Percentiles rank a stretch among this genome's conserved stretches.
Evolutionary conservation across 768 basidiomycete genomes (phyloP).

Genomic region (Boletellus ananiceps): DNA sequence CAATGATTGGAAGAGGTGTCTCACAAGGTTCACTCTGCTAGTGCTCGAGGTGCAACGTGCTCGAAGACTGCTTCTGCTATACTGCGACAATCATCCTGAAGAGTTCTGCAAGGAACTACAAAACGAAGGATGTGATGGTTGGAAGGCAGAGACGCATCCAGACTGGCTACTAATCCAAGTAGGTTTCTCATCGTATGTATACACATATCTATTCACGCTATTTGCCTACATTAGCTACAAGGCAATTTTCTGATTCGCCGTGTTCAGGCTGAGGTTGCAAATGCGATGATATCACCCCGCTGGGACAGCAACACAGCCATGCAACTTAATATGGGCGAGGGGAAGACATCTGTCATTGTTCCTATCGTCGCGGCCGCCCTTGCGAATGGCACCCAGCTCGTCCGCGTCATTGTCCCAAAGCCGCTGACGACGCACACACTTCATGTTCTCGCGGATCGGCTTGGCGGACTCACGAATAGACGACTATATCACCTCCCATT

Average conservation of each 20-base stretch:
- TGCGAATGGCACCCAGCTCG: constrained; percentile 38
- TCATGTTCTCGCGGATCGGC: constrained; percentile 36
- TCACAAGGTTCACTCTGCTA: constrained; percentile 26
- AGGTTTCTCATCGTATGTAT: not conserved
- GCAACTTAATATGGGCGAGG: constrained; percentile 58
- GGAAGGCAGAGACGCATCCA: not conserved
- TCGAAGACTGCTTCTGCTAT: not conserved
- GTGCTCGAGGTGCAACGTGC: constrained; percentile 28
- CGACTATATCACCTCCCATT: constrained; percentile 46
- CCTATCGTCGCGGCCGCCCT: constrained; percentile 39
- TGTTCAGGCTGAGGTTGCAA: constrained; percentile 39
- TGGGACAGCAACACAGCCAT: constrained; percentile 33
- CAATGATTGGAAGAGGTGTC: constrained; percentile 23
- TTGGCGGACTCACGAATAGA: constrained; percentile 41
- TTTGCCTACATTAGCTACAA: constrained; percentile 35
- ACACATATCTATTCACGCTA: not conserved
- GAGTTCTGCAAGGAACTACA: not conserved
- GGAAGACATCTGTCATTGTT: constrained; percentile 43
- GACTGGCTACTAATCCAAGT: constrained; percentile 3
- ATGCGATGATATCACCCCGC: constrained; percentile 41
- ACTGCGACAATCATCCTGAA: not conserved
- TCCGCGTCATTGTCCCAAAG: constrained; percentile 45
- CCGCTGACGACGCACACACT: constrained; percentile 43
- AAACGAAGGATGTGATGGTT: constrained; percentile 1
- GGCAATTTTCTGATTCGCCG: constrained; percentile 40